A percentile compares a stretch with the other conserved stretches of the same genome.
Evolutionary conservation across 495 filamentous ascomycete genomes (phyloP).

Genomic region (Glonium stellatum): DNA sequence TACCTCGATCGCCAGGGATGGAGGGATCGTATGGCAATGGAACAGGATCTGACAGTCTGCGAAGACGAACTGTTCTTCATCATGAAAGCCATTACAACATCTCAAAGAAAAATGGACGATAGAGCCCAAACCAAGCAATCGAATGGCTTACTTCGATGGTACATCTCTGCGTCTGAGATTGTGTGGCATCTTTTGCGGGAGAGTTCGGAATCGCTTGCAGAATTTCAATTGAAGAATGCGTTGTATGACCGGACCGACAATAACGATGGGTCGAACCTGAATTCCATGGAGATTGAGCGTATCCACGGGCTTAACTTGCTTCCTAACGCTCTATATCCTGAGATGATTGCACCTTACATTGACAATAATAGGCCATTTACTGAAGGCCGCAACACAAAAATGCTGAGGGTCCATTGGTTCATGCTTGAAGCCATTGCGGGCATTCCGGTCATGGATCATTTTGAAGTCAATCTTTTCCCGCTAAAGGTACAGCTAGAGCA

Average conservation of each 20-base stretch:
- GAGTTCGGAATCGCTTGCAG: constrained; percentile 77
- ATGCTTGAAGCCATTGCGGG: constrained; percentile 98
- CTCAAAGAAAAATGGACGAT: constrained; percentile 79
- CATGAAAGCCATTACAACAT: constrained; percentile 98
- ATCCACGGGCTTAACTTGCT: constrained; percentile 83
- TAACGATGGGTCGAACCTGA: constrained; percentile 91
- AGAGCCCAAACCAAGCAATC: constrained; percentile 52
- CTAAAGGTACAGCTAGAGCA: constrained; percentile 90
- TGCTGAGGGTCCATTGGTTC: constrained; percentile 91
- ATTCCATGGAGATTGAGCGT: constrained; percentile 75
- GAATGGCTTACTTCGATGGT: constrained; percentile 78
- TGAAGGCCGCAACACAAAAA: constrained; percentile 53
- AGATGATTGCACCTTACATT: constrained; percentile 85
- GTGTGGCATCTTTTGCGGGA: constrained; percentile 94
- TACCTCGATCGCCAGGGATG: constrained; percentile 84
- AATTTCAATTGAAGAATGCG: constrained; percentile 84
- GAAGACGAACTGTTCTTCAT: constrained; percentile 99
- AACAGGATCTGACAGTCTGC: constrained; percentile 78
- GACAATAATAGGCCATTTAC: constrained; percentile 50
- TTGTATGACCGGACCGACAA: constrained; percentile 93
- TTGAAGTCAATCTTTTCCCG: constrained; percentile 89
- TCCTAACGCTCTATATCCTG: constrained; percentile 83
- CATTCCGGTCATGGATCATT: constrained; percentile 94
- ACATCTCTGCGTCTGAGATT: constrained; percentile 82
- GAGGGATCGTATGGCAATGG: constrained; percentile 78